Base-by-base conservation (phyloP, 768 basidiomycete genomes). In the Termitomyces sp. region DNA sequence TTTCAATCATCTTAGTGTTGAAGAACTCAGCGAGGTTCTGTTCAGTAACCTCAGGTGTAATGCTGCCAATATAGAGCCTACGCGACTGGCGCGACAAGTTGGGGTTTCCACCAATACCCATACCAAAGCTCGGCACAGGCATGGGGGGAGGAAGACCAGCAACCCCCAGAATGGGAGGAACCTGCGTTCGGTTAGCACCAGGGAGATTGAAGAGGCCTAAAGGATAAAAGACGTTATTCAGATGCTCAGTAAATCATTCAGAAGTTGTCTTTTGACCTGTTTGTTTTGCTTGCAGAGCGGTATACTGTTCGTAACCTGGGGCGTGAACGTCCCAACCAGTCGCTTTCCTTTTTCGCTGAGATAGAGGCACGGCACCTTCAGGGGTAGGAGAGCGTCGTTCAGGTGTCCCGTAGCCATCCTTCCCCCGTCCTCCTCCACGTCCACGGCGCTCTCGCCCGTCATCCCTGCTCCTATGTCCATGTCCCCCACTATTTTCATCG, bases 261-360 rank as follows among this genome's bases (percentile, higher is more conserved):
- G 40, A 42, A 12, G 8, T n/a, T 63, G 60, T 58, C 55, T 22
- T 67, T 80, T 55, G 66, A 94, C 96, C 97, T 46, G 96, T 98
- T 77, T 94, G 91, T 75, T 99, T 99, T n/a, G 97, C 97, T 72
- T 98, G 95, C 81, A 94, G 83, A 16, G 96, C 94, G 5, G 89
- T 90, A 68, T 97, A 93, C 67, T 92, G 91, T 70, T 98, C 96
- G 65, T 97, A 98, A 4, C 95, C 95, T 3, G 92, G 91, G 18
- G 96, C 93, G 74, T 94, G 91, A 22, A 97, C 90, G 74, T 99
- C 94, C 97, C 97, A 99, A 0, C 92, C 92, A 49, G 93, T 94
- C 6, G 93, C 91, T 68, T 92, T 92, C 33, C 95, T 80, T 71
- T 90, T 90, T 64, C 95, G 81, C 70, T 98, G 93, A 8, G 90